These are phyloP conservation scores for Cryptococcus sp. DNA, from an alignment of 1,284 basidiomycete genomes.

Conservation along the genomic window DNA sequence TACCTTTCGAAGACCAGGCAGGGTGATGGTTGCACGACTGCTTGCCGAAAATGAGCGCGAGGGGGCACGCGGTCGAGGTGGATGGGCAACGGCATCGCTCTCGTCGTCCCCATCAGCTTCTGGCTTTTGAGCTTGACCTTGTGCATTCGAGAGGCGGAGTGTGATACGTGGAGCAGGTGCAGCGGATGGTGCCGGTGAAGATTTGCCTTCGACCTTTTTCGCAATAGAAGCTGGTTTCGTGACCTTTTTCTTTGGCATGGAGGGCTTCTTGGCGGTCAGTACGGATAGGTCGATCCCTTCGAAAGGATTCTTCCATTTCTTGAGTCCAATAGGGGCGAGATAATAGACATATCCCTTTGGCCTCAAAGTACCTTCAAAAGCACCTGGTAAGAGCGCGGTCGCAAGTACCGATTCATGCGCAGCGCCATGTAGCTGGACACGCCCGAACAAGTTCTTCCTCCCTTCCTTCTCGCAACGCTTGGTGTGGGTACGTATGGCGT, in stretches of 20 bases:
- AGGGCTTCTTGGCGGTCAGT: constrained; percentile 29
- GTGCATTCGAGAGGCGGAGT: constrained; percentile 21
- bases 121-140: neutral
- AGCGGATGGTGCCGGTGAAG: constrained; percentile 12
- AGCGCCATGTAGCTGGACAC: constrained; percentile 42
- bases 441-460: constrained; percentile 34
- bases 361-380: constrained; percentile 27
- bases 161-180: too few relatives aligned
- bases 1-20: neutral
- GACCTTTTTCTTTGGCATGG: constrained; percentile 17
- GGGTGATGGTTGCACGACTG: constrained; percentile 3
- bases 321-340: constrained; percentile 25
- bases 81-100: constrained; percentile 14
- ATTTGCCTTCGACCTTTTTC: constrained; percentile 20
- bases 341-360: constrained; percentile 46
- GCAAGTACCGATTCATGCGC: constrained; percentile 38
- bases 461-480: constrained; percentile 29
- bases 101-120: constrained; percentile 10
- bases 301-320: constrained; percentile 42
- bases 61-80: constrained; percentile 1
- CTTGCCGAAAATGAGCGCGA: neutral
- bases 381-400: constrained; percentile 41
- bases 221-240: constrained; percentile 6
- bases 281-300: constrained; percentile 39
- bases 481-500: constrained; percentile 41